A percentile compares a stretch with the other conserved stretches of the same genome.
phyloP scores from a whole-genome alignment of 177 flowering plant species.

The Vitis hybrid region DNA sequence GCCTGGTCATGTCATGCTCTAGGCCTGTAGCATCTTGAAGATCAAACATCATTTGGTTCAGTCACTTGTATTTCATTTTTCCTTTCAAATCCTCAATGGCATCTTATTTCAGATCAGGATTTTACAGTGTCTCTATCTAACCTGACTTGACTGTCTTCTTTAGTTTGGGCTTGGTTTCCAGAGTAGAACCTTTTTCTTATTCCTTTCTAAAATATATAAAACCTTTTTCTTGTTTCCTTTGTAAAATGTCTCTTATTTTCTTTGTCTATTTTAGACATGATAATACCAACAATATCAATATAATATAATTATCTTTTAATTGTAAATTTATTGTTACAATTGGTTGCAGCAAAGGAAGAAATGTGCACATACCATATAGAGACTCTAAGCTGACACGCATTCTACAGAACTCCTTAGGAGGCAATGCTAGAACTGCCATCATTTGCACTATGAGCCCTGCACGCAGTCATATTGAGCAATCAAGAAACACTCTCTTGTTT shows the following conservation, averaged over 20 bases:
- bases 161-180: neutral
- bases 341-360: slow-evolving; percentile 73
- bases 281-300: no score
- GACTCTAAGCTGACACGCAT: slow-evolving; percentile 98
- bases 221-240: no score
- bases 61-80: neutral
- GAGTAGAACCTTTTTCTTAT: no score
- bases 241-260: no score
- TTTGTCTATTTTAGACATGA: no score
- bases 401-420: slow-evolving; percentile 87
- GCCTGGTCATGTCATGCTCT: neutral
- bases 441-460: slow-evolving; percentile 97
- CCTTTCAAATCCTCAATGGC: neutral
- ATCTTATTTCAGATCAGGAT: neutral
- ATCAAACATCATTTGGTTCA: neutral
- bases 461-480: slow-evolving; percentile 84
- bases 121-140: neutral
- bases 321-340: neutral
- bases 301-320: no score
- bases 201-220: no score
- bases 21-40: neutral
- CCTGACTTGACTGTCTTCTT: neutral
- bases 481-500: slow-evolving; percentile 88
- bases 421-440: slow-evolving; percentile 96
- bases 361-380: slow-evolving; percentile 82